These are phyloP conservation scores for Papiliotrema nemorosa DNA, from an alignment of 1,284 basidiomycete genomes.

Conservation along the genomic window DNA sequence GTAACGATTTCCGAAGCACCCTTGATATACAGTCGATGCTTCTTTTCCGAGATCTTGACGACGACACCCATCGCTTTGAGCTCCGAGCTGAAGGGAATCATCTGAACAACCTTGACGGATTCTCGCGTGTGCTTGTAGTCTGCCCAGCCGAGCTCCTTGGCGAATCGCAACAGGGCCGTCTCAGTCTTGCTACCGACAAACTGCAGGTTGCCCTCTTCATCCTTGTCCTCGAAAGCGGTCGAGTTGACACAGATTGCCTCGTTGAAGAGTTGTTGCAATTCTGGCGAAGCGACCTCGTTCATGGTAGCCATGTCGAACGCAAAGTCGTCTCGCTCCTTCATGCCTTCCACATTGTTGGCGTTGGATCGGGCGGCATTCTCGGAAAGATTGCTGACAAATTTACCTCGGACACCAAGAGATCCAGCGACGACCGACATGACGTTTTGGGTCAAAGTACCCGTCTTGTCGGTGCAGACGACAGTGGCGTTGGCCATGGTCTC, in stretches of 20 bases:
- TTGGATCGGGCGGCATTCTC: slow-evolving; percentile 74
- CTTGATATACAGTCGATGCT: slow-evolving; percentile 79
- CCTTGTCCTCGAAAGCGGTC: slow-evolving; percentile 86
- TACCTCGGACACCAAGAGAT: slow-evolving; percentile 85
- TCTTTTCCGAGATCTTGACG: slow-evolving; percentile 56
- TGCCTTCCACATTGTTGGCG: slow-evolving; percentile 58
- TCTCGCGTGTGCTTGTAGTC: slow-evolving; percentile 70
- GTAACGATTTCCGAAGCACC: slow-evolving; percentile 91
- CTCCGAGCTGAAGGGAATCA: slow-evolving; percentile 93
- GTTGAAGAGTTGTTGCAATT: slow-evolving; percentile 71
- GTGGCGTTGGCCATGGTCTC: slow-evolving; percentile 99
- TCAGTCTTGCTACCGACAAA: slow-evolving; percentile 97
- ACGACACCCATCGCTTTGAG: slow-evolving; percentile 97
- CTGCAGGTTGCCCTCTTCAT: slow-evolving; percentile 61
- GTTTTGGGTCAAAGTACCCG: slow-evolving; percentile 88
- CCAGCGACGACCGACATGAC: slow-evolving; percentile 94
- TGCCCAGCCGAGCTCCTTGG: slow-evolving; percentile 79
- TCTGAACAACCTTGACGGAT: slow-evolving; percentile 65
- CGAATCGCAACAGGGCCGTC: slow-evolving; percentile 84
- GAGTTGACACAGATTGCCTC: slow-evolving; percentile 88
- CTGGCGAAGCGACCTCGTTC: slow-evolving; percentile 61
- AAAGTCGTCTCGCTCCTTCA: slow-evolving; percentile 60
- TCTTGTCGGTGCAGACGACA: slow-evolving; percentile 95
- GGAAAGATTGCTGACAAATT: slow-evolving; percentile 78
- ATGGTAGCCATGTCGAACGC: slow-evolving; percentile 74